Evolutionary conservation across 345 rosid genomes (phyloP).

Genomic region (Ceriops decandra): DNA sequence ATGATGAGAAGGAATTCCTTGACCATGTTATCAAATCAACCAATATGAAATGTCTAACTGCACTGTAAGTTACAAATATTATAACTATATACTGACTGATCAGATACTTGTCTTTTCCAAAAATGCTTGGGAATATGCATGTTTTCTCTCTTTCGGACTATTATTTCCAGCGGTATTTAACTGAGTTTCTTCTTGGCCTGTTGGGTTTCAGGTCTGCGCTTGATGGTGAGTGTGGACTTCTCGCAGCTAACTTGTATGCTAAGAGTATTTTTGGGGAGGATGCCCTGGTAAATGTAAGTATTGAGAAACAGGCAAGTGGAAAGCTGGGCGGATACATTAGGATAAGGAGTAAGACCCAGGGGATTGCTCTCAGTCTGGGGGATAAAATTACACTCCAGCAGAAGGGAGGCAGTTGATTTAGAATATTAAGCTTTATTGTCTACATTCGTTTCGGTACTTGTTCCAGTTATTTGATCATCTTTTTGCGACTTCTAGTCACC

Average conservation of each 20-base stretch:
- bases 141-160: background rate
- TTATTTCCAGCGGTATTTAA: background rate
- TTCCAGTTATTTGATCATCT: background rate
- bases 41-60: slow-evolving; percentile 78
- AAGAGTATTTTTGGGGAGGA: slow-evolving; percentile 89
- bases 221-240: slow-evolving; percentile 79
- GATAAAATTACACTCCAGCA: slow-evolving; percentile 80
- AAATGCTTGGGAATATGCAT: background rate
- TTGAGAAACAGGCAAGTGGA: slow-evolving; percentile 70
- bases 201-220: slow-evolving; percentile 58
- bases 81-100: background rate
- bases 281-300: slow-evolving; percentile 74
- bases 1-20: slow-evolving; percentile 64
- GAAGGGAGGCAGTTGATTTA: slow-evolving; percentile 57
- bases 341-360: slow-evolving; percentile 91
- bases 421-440: background rate
- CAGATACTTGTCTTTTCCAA: background rate
- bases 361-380: slow-evolving; percentile 79
- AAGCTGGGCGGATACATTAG: slow-evolving; percentile 80
- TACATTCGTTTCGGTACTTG: slow-evolving; percentile 6
- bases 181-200: slow-evolving; percentile 3
- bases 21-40: slow-evolving; percentile 67
- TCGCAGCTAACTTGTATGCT: slow-evolving; percentile 84
- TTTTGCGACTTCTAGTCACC: background rate
- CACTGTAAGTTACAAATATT: slow-evolving; percentile 48